Evolutionary conservation across 768 basidiomycete species (phyloP).

Genomic region (Boletus barrowsii): DNA sequence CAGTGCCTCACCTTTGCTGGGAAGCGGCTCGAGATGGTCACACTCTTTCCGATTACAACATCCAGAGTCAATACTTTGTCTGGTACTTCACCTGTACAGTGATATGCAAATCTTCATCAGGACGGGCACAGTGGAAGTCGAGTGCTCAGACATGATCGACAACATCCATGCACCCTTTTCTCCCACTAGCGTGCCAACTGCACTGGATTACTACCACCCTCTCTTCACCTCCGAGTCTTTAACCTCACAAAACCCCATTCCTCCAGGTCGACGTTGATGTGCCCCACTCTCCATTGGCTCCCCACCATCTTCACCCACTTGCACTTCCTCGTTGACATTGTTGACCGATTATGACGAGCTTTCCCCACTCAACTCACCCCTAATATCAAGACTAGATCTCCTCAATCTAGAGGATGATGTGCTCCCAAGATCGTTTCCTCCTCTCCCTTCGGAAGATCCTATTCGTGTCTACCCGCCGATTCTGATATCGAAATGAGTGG

Average conservation of each 20-base stretch:
- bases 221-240: slow-evolving; percentile 6
- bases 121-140: too few relatives aligned
- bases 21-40: too few relatives aligned
- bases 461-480: slow-evolving; percentile 25
- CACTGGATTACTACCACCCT: slow-evolving; percentile 9
- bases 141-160: too few relatives aligned
- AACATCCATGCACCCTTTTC: too few relatives aligned
- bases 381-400: slow-evolving; percentile 29
- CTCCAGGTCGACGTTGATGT: slow-evolving; percentile 25
- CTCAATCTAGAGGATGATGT: slow-evolving; percentile 32
- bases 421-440: slow-evolving; percentile 18
- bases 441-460: slow-evolving; percentile 30
- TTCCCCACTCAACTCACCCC: slow-evolving; percentile 28
- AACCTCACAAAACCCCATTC: slow-evolving; percentile 19
- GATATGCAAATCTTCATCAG: too few relatives aligned
- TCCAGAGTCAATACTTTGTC: too few relatives aligned
- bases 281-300: slow-evolving; percentile 15
- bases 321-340: slow-evolving; percentile 17
- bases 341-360: slow-evolving; percentile 24
- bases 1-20: too few relatives aligned
- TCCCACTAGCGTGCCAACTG: slow-evolving; percentile 4
- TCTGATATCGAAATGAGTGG: slow-evolving; percentile 24
- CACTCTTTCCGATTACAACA: too few relatives aligned
- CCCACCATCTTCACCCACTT: slow-evolving; percentile 8
- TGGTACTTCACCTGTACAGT: too few relatives aligned